Percentiles rank a stretch among this genome's conserved stretches.
phyloP scores from a whole-genome alignment of 1,284 basidiomycete species.

The Cyathus pygmaeus region DNA sequence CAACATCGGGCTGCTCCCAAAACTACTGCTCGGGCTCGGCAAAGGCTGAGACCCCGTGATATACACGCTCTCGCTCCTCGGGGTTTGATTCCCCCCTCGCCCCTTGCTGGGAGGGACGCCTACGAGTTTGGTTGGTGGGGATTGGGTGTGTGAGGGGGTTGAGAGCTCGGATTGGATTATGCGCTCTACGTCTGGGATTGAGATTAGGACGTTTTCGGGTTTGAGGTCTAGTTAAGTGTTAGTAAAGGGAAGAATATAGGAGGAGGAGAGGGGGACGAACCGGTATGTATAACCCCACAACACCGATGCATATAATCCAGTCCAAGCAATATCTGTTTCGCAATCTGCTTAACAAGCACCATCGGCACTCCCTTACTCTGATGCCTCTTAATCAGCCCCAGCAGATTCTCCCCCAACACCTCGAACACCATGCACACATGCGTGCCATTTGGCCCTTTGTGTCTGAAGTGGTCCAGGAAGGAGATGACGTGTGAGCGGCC shows the following conservation, averaged over 20 bases:
- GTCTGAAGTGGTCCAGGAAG: slow-evolving; percentile 96
- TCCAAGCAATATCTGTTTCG: slow-evolving; percentile 95
- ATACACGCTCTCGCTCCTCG: slow-evolving; percentile 87
- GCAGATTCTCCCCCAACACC: slow-evolving; percentile 97
- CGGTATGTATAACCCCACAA: slow-evolving; percentile 95
- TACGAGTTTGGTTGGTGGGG: slow-evolving; percentile 79
- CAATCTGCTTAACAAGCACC: slow-evolving; percentile 94
- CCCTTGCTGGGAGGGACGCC: slow-evolving; percentile 97
- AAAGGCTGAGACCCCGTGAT: slow-evolving; percentile 96
- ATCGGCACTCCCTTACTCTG: slow-evolving; percentile 95
- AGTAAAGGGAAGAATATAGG: background rate
- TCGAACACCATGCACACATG: slow-evolving; percentile 99
- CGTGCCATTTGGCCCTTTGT: slow-evolving; percentile 95
- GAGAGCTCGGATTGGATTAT: slow-evolving; percentile 91
- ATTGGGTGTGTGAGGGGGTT: slow-evolving; percentile 57
- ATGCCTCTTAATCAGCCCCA: slow-evolving; percentile 97
- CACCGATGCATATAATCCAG: slow-evolving; percentile 98
- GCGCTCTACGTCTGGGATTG: slow-evolving; percentile 96
- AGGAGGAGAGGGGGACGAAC: slow-evolving; percentile 39
- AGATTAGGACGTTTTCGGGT: slow-evolving; percentile 97
- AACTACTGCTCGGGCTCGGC: slow-evolving; percentile 80
- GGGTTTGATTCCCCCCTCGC: slow-evolving; percentile 96
- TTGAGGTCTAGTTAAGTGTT: slow-evolving; percentile 77
- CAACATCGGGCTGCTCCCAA: slow-evolving; percentile 74
- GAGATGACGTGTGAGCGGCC: slow-evolving; percentile 91